Percentiles rank a stretch among this genome's conserved stretches.
Conservation (phyloP, 257 asterid species). For the Misopates orontium region DNA sequence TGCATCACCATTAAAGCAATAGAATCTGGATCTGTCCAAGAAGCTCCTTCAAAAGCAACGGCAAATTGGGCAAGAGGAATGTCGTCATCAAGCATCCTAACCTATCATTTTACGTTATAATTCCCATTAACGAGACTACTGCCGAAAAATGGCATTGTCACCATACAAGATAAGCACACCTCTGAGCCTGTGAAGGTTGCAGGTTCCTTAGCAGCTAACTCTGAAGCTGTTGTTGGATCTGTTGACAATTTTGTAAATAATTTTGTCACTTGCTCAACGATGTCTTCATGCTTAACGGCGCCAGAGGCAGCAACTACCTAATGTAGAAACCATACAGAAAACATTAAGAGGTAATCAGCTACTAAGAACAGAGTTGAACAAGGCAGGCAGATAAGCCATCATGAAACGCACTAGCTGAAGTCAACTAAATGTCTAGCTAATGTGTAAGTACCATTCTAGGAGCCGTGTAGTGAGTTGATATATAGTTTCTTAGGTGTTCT, state of each 20-base stretch:
- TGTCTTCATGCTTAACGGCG: conserved; percentile 82
- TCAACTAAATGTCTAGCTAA: neutral
- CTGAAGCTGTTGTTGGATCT: conserved; percentile 54
- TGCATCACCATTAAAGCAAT: conserved; percentile 89
- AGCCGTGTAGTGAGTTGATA: conserved; percentile 74
- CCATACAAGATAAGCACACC: conserved; percentile 40
- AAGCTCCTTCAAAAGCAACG: conserved; percentile 89
- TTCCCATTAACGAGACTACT: neutral
- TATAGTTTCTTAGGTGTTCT: conserved; percentile 55
- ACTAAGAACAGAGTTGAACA: conserved; percentile 7
- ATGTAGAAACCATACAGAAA: conserved; percentile 20
- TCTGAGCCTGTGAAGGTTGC: conserved; percentile 89
- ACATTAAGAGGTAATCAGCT: conserved; percentile 5
- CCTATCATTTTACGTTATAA: conserved; percentile 51
- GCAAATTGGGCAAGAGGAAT: conserved; percentile 77
- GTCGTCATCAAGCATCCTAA: conserved; percentile 82
- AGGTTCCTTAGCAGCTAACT: conserved; percentile 69
- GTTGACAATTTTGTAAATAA: conserved; percentile 65
- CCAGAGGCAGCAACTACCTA: conserved; percentile 86
- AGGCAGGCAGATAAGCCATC: conserved; percentile 16
- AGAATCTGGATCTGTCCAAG: conserved; percentile 88
- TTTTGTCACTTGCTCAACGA: conserved; percentile 69
- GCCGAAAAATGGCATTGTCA: conserved; percentile 4
- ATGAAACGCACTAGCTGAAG: conserved; percentile 16
- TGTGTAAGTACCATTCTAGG: conserved; percentile 60